Base-by-base conservation (phyloP, 345 rosid genomes). In the Odontarrhena argentea region DNA sequence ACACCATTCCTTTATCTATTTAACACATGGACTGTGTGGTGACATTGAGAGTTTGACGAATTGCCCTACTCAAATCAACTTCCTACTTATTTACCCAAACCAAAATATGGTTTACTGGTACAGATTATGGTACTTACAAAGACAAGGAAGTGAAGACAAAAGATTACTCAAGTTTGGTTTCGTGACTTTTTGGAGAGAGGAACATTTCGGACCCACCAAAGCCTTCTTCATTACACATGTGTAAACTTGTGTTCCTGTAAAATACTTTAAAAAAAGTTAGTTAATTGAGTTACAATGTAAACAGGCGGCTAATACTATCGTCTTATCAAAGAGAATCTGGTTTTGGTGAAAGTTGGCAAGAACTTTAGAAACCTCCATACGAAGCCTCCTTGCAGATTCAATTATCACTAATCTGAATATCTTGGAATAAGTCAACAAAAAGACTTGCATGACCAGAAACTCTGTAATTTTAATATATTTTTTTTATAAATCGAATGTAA, bases 281-380 rank as follows among this genome's bases (percentile, higher is more conserved):
- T 25, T 37, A 45, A 25, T 2, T 45, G 52, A 43, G 54, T 22
- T 15, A 38, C 11, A 18, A 41, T 30, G 15, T 4, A 30, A 15
- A 53, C 30, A 38, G 7, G 32, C 5, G 5, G 5, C 2, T 32
- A 18, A 18, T 6, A 35, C 3, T 36, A 34, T n/a, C 50, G 73
- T 48, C 40, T 68, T 68, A 5, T 32, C 36, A 45, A 36, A 24
- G 54, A 35, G 48, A 38, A 11, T 18, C 22, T 18, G 25, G 59
- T 50, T 65, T 55, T 35, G 80, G 66, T 76, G 12, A 67, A 3
- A 43, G 70, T 67, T 71, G 80, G 80, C 51, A 56, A 67, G 76
- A 76, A 66, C 9, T 40, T 2, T 28, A 49, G 1, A 49, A 28
- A 24, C 41, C 66, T 55, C 10, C 22, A 24, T 25, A n/a, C 14